phyloP scores from a whole-genome alignment of 805 yeast genomes.

The Diddensiella santjacobensis region DNA sequence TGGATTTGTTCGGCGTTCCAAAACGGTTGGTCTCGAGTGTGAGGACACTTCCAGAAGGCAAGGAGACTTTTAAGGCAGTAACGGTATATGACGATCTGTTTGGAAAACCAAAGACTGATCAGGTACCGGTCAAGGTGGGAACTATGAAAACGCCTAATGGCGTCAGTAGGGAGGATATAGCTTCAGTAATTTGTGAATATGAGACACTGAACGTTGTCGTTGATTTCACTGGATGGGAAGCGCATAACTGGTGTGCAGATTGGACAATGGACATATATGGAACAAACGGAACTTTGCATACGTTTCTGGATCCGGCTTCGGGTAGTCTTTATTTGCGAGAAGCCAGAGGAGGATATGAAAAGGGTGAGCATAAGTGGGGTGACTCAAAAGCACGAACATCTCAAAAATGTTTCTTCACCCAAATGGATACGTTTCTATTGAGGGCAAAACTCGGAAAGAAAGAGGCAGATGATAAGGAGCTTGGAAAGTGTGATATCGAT shows the following conservation, averaged over 20 bases:
- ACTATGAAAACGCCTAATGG: slow-evolving; percentile 7
- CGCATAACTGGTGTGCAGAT: slow-evolving; percentile 13
- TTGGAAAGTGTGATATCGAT: slow-evolving; percentile 9
- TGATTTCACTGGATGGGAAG: slow-evolving; percentile 16
- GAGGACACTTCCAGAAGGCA: slow-evolving; percentile 9
- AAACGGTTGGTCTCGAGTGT: slow-evolving; percentile 10
- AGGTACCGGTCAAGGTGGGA: slow-evolving; percentile 13
- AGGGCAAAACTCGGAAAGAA: slow-evolving; percentile 8
- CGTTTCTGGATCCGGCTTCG: slow-evolving; percentile 9
- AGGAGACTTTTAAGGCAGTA: slow-evolving; percentile 13
- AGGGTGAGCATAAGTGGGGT: slow-evolving; percentile 4
- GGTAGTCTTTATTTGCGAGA: slow-evolving; percentile 8
- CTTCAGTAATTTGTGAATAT: slow-evolving; percentile 11
- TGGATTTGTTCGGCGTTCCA: slow-evolving; percentile 12
- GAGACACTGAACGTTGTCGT: slow-evolving; percentile 4
- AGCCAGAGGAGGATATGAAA: slow-evolving; percentile 9
- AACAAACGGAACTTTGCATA: slow-evolving; percentile 13
- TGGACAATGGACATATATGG: slow-evolving; percentile 15
- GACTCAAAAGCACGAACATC: background rate
- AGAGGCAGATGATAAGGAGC: slow-evolving; percentile 6
- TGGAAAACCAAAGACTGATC: slow-evolving; percentile 7
- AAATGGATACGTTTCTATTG: slow-evolving; percentile 10
- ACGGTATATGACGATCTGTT: slow-evolving; percentile 8
- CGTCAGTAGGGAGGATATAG: slow-evolving; percentile 8
- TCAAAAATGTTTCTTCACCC: slow-evolving; percentile 5